Base-by-base conservation (phyloP, 2,329 filamentous ascomycete genomes). In the Fusarium virguliforme region DNA sequence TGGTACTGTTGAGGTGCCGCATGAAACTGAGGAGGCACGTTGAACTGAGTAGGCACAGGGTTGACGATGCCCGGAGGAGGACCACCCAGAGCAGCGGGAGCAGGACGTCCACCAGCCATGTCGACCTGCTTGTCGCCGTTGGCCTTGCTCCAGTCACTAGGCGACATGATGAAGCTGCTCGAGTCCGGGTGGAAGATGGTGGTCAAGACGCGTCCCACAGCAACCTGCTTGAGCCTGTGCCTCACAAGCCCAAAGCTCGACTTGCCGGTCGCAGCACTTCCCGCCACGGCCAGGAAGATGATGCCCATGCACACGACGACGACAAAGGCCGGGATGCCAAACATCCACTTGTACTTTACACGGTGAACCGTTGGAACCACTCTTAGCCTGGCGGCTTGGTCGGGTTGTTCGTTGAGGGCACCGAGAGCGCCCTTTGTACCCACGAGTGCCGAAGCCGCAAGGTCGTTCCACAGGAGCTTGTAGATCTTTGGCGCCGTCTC, bases 371-470 rank as follows among this genome's bases (percentile, higher is more conserved):
- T 71, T 4, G 71, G 69, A 9, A 60, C 6, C 15, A 75, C 62
- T 3, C 13, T 40, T 3, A 75, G 15, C 3, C 26, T 38, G 12
- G 67, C 59, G 1, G 64, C 62, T 18, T 74, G 57, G n/a, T 65
- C 63, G 13, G 60, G 46, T 7, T 71, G 43, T 34, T 37, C 37
- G 26, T 75, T 75, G 28, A 63, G 48, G 9, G 70, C 34, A 2
- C 73, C 73, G 1, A 75, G 65, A 6, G 60, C 56, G 2, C 73
- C 73, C 54, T 73, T 75, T 7, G 71, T 62, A 2, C 71, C 73
- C 6, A 75, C 73, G 18, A 75, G 37, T 4, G 71, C 73, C 4
- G 73, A 75, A 6, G 73, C 71, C 1, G 71, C 71, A 8, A 72
- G 34, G 32, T 72, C 70, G 40, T 69, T 68, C 70, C 70, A 72